Base-by-base conservation (phyloP, 768 basidiomycete species). In the Filobasidium floriforme region DNA sequence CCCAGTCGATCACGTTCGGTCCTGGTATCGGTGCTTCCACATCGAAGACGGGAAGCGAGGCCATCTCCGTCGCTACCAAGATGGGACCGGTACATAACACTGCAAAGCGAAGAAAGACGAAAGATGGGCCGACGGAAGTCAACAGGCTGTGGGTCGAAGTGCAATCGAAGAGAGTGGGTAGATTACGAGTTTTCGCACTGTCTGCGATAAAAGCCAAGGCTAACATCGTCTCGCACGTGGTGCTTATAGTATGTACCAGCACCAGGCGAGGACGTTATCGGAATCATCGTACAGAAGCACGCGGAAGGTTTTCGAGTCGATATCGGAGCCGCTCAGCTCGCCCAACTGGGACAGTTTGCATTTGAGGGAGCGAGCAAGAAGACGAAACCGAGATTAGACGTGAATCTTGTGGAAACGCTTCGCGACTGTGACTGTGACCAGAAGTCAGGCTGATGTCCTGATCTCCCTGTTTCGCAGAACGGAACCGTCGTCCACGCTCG, bases 291-390 rank as follows among this genome's bases (percentile, higher is more conserved):
- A 7, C 89, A 87, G 66, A 86, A 88, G 10, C 78, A 87, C 63
- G 92, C 90, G 43, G 94, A 98, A 73, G 88, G 87, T 7, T 99
- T 86, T 82, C 85, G 92, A 54, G 91, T 98, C 26, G 94, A 98
- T 77, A 90, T 99, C 68, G 93, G 93, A 1, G 83, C 87, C 29
- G 88, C 92, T 6, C 92, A 96, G 73, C 81, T 83, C 59, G 94
- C 94, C 0, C 83, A 85, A 6, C 79, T 99, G 52, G 93, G 97
- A 72, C 89, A 85, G 0, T 83, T 97, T 37, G 92, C 96, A 1
- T 99, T 99, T 75, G 94, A 98, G 76, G 89, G 92, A 2, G 96
- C 92, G 11, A 90, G 91, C 26, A 97, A 94, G 81, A 81, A 96
- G 69, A 98, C 89, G 75, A 88, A 87, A 77, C 94, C 94, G 32